These are phyloP conservation scores for Huntiella abstrusa DNA, from an alignment of 2,329 filamentous ascomycete genomes.

Conservation along the genomic window DNA sequence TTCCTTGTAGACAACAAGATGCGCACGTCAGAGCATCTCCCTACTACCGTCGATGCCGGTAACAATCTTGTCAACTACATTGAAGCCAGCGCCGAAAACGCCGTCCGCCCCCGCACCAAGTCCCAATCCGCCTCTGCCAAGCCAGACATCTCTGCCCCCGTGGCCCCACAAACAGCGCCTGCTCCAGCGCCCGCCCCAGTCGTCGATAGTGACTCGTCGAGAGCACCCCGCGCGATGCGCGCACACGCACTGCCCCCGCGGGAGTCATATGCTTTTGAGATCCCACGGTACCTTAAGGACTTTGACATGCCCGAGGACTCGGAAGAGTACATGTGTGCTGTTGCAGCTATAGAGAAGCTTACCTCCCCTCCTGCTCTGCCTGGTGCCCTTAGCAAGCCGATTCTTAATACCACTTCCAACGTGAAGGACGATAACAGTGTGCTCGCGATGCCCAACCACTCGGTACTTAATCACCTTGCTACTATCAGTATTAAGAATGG, in stretches of 20 bases:
- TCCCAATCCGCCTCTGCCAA: conserved; percentile 5
- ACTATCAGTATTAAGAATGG: conserved; percentile 98
- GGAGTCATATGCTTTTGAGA: conserved; percentile 48
- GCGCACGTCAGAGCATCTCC: conserved; percentile 69
- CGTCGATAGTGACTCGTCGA: conserved; percentile 17
- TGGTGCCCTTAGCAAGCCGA: conserved; percentile 82
- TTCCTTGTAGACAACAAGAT: conserved; percentile 92
- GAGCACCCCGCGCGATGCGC: conserved; percentile 22
- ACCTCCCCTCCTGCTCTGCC: conserved; percentile 70
- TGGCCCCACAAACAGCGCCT: conserved; percentile 5
- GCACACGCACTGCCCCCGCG: conserved; percentile 36
- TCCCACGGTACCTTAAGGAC: conserved; percentile 74
- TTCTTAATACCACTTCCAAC: conserved; percentile 73
- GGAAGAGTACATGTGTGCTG: conserved; percentile 53
- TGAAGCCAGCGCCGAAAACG: conserved; percentile 53
- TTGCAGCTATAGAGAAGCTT: conserved; percentile 57
- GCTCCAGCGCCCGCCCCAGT: neutral
- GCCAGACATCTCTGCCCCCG: conserved; percentile 16
- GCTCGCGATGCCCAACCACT: conserved; percentile 78
- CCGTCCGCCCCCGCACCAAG: conserved; percentile 25
- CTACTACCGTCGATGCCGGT: conserved; percentile 91
- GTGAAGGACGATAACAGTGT: conserved; percentile 98
- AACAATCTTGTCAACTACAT: conserved; percentile 98
- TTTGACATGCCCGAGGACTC: conserved; percentile 72
- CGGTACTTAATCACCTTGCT: conserved; percentile 85